These are phyloP conservation scores for Spinellus fusiger DNA, from an alignment of 192 early-diverging fungal genomes.

Conservation along the genomic window DNA sequence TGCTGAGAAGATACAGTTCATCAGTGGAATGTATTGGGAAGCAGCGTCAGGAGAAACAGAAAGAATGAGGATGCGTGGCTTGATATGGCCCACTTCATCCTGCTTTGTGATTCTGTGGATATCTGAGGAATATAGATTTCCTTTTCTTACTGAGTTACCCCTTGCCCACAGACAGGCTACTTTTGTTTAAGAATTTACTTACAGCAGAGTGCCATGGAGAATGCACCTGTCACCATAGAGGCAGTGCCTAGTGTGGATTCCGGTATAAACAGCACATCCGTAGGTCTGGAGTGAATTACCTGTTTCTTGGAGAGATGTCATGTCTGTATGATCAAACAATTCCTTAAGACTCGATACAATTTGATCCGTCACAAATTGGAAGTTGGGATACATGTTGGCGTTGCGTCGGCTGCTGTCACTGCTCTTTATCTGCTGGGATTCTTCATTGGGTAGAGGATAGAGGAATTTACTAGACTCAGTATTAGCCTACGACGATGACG, in stretches of 20 bases:
- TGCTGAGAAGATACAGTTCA: conserved; percentile 98
- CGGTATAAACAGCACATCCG: no score
- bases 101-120: conserved; percentile 58
- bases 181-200: conserved; percentile 22
- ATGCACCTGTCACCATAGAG: conserved; percentile 52
- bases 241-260: conserved; percentile 16
- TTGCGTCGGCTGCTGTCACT: conserved; percentile 29
- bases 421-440: conserved; percentile 17
- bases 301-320: not conserved
- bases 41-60: conserved; percentile 86
- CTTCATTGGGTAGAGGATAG: conserved; percentile 39
- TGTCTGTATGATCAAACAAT: conserved; percentile 10
- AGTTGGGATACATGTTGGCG: conserved; percentile 53
- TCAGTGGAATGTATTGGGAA: conserved; percentile 88
- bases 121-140: conserved; percentile 36
- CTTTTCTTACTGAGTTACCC: conserved; percentile 15
- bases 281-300: conserved; percentile 9
- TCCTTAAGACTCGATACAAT: conserved; percentile 36
- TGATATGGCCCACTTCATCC: conserved; percentile 49
- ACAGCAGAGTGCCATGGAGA: conserved; percentile 60
- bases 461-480: conserved; percentile 41
- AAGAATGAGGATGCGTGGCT: conserved; percentile 77
- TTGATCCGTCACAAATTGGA: conserved; percentile 46
- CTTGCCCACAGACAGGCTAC: no score
- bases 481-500: not conserved